Base-by-base conservation (phyloP, 2,329 filamentous ascomycete species). In the Phyllosticta citribraziliensis region DNA sequence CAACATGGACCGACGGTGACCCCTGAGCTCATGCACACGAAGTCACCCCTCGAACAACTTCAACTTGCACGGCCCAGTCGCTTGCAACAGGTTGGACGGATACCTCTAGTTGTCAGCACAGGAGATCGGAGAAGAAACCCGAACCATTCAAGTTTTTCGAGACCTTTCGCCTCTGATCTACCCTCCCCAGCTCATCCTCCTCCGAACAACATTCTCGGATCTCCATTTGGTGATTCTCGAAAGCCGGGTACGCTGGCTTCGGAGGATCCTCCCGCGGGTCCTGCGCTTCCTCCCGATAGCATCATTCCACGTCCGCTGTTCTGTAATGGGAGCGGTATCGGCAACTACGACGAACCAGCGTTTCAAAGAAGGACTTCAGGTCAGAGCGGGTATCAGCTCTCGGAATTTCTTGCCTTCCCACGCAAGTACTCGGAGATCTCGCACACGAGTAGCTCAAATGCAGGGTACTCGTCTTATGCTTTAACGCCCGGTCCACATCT, bases 111-210 rank as follows among this genome's bases (percentile, higher is more conserved):
- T 3, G 80, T 93, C 30, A 89, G 84, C 54, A 85, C 82, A 57
- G 76, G 79, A 55, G 80, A 82, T 55, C 82, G 86, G 58, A 79
- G 85, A 40, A 83, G 88, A 64, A 83, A 83, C 55, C 83, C 84
- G 1, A 87, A 89, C 0, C 83, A 88, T 1, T 87, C 85, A 70
- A 96, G 90, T 33, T 96, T 96, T 71, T 96, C 92, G 2, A 81
- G 91, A 9, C 91, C 92, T 0, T 96, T 96, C 70, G 75, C 70
- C 3, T 74, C 78, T 17, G 73, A 74, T 3, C 77, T 80, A 55
- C 76, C 78, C 55, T 68, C 68, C 19, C 70, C 73, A 10, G 71
- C 68, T n/a, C 40, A 20, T 51, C 55, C 40, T 52, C 20, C 47
- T 52, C 3, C 53, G n/a, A 47, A 47, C 17, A 17, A 47, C 19